Base-by-base conservation (phyloP, 192 early-diverging fungal genomes). In the Entophlyctis luteolus region DNA sequence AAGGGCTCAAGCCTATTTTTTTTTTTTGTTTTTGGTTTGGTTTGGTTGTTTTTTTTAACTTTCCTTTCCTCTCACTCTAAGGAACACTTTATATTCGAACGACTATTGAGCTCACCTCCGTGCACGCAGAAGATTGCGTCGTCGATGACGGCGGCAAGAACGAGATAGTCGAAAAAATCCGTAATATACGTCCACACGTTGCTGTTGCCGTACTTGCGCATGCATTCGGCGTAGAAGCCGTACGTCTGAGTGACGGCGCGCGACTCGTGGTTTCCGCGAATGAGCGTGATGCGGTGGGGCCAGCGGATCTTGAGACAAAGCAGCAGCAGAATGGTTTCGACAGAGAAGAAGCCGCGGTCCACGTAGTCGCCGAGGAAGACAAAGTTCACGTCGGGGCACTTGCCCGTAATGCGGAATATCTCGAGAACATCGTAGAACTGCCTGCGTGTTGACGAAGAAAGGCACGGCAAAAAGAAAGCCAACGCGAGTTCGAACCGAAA, bases 241-340 rank as follows among this genome's bases (percentile, higher is more conserved):
- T 97, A 97, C 0, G 91, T 91, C 72, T 90, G 87, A 18, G 95
- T 98, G 10, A 98, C 92, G 16, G 90, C 90, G 48, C 95, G 76
- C 20, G 90, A 90, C 75, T 98, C 95, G 60, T 98, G 95, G 75
- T 98, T 98, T 14, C 95, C 95, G 16, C 95, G 79, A 32, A 98
- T 82, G 27, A 98, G 77, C 42, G 90, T 89, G 16, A 98, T 86
- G 54, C 95, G 75, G n/a, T 86, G 77, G 1, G 95, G 95, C 73
- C 91, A 94, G 36, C 93, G 75, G 39, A 98, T 73, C 65, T 98
- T 98, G 1, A 96, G 72, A 66, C 91, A 92, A 0, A 86, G 84
- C 60, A 98, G 79, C 4, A 98, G 77, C 6, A 90, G 84, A 35
- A 98, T 96, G 20, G 94, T 96, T 70, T 98, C 94, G 10, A 98